Percentiles rank a stretch among this genome's conserved stretches.
Conservation (phyloP, 2,329 filamentous ascomycete species). For the Thelonectria discophora region DNA sequence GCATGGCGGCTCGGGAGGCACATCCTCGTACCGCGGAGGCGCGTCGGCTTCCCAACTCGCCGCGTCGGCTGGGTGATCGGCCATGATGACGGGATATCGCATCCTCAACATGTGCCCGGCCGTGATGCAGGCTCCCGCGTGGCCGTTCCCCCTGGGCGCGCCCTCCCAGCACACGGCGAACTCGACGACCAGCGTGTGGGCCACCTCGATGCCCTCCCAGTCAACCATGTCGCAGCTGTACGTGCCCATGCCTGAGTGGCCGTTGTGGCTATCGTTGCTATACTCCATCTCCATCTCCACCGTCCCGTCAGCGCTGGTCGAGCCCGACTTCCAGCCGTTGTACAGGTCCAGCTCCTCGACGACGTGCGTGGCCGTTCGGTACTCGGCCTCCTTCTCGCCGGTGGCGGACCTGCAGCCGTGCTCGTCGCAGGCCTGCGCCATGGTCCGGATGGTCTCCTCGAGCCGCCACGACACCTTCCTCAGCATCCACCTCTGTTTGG, state of each 20-base stretch:
- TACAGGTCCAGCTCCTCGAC: background rate
- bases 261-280: background rate
- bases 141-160: background rate
- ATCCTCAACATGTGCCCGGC: background rate
- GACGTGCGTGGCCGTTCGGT: background rate
- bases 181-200: background rate
- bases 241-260: background rate
- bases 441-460: background rate
- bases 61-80: background rate
- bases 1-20: background rate
- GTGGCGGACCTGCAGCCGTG: background rate
- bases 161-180: background rate
- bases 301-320: background rate
- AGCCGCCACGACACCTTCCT: background rate
- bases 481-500: background rate
- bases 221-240: background rate
- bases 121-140: background rate
- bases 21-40: background rate
- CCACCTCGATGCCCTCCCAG: background rate
- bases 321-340: background rate
- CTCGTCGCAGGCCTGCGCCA: background rate
- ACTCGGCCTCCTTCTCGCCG: background rate
- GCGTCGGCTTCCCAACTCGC: background rate
- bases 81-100: background rate
- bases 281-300: background rate